Conservation (phyloP, 2,329 filamentous ascomycete species). For the Bipolaris gigantea region DNA sequence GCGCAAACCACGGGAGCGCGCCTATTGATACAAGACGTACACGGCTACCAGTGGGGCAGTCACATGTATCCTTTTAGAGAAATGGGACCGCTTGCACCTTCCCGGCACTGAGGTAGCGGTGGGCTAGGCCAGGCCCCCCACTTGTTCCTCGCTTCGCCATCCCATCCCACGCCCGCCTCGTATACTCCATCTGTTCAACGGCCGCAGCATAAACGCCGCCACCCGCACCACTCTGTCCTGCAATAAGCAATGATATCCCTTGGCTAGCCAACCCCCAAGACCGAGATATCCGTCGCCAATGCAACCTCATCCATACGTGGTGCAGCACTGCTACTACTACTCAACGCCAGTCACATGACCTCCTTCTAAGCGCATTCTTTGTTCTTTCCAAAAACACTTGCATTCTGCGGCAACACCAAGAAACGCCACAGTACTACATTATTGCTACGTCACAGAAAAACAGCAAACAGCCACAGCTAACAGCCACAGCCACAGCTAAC, state of each 20-base stretch:
- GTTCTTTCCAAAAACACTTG: not conserved
- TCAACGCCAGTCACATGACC: not conserved
- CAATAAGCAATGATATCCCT: not conserved
- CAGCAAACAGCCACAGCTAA: not conserved
- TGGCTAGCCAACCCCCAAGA: not conserved
- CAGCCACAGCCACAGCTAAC: no score
- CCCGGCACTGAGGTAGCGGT: constrained; percentile 5
- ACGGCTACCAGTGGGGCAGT: not conserved
- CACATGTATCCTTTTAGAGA: not conserved
- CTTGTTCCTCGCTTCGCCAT: constrained; percentile 3
- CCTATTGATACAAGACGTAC: not conserved
- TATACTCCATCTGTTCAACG: not conserved
- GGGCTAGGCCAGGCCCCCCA: constrained; percentile 2
- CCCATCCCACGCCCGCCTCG: not conserved
- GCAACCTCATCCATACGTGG: not conserved
- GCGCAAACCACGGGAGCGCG: constrained; percentile 2
- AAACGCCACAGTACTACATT: not conserved
- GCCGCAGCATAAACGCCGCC: not conserved
- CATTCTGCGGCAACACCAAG: not conserved
- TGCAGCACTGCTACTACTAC: no score
- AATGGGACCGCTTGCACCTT: constrained; percentile 1
- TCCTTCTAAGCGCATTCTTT: not conserved
- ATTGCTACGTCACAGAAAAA: not conserved
- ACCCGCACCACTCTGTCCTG: constrained; percentile 1
- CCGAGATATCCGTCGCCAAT: not conserved